phyloP scores from a whole-genome alignment of 345 rosid genomes.

The Dovyalis caffra region DNA sequence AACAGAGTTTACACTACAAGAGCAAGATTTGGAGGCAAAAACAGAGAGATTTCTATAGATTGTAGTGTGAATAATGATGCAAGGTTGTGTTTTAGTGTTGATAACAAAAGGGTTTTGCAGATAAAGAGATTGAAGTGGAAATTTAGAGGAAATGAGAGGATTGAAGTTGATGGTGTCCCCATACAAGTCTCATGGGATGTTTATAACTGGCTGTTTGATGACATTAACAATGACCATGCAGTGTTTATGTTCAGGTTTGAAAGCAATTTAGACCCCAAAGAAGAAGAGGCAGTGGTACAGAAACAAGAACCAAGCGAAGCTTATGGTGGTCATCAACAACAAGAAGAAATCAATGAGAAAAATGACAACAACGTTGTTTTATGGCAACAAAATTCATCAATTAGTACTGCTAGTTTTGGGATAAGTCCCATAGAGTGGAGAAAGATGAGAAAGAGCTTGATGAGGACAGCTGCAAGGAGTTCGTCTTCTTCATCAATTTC shows the following conservation, averaged over 20 bases:
- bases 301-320: slow-evolving; percentile 16
- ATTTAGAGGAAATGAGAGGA: slow-evolving; percentile 82
- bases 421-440: slow-evolving; percentile 66
- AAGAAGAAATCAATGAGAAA: background rate
- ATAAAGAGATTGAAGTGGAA: slow-evolving; percentile 86
- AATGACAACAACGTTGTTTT: slow-evolving; percentile 22
- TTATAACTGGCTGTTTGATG: slow-evolving; percentile 81
- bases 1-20: slow-evolving; percentile 57
- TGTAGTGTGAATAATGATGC: slow-evolving; percentile 61
- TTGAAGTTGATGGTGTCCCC: slow-evolving; percentile 67
- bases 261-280: slow-evolving; percentile 30
- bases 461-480: slow-evolving; percentile 59
- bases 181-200: slow-evolving; percentile 94
- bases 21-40: slow-evolving; percentile 74
- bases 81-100: slow-evolving; percentile 58
- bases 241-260: slow-evolving; percentile 91
- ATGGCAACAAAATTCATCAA: slow-evolving; percentile 42
- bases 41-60: slow-evolving; percentile 64
- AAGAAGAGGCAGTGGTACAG: background rate
- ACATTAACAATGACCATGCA: slow-evolving; percentile 47
- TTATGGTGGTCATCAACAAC: background rate
- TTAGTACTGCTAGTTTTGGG: slow-evolving; percentile 28
- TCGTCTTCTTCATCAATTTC: slow-evolving; percentile 79
- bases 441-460: slow-evolving; percentile 75
- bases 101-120: slow-evolving; percentile 53